Evolutionary conservation across 371 early-diverging fungal species (phyloP).

Genomic region (Rhizomucor miehei): DNA sequence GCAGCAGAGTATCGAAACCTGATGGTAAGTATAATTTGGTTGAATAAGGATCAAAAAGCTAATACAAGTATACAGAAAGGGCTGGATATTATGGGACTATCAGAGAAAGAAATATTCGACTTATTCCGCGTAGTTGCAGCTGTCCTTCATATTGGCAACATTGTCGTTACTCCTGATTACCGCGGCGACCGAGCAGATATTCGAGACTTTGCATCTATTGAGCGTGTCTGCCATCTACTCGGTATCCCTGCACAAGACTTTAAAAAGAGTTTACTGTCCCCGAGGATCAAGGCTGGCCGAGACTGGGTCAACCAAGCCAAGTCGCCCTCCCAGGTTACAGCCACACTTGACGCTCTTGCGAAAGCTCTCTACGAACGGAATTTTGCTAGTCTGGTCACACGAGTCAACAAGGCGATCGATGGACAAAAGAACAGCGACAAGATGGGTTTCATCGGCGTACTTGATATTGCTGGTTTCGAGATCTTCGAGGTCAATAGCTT

Average conservation of each 20-base stretch:
- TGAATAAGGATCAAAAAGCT: not conserved
- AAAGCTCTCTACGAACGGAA: constrained; percentile 97
- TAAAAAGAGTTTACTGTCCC: constrained; percentile 83
- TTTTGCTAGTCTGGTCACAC: constrained; percentile 89
- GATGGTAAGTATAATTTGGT: constrained; percentile 34
- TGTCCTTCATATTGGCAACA: constrained; percentile 97
- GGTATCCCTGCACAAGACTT: constrained; percentile 90
- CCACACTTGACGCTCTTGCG: constrained; percentile 93
- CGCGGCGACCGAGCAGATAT: constrained; percentile 88
- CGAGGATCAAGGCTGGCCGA: constrained; percentile 93
- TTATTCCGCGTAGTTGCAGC: constrained; percentile 89
- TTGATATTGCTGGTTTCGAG: constrained; percentile 99
- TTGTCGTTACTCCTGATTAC: constrained; percentile 68
- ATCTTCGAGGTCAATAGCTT: constrained; percentile 98
- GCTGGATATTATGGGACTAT: constrained; percentile 85
- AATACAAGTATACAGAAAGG: constrained; percentile 52
- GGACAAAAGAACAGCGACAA: constrained; percentile 52
- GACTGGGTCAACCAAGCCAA: constrained; percentile 96
- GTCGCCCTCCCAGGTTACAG: constrained; percentile 83
- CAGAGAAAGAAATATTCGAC: constrained; percentile 70
- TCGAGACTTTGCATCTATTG: constrained; percentile 73
- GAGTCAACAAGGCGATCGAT: constrained; percentile 89
- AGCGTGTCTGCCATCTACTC: constrained; percentile 93
- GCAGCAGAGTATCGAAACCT: constrained; percentile 79
- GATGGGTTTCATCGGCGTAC: constrained; percentile 91